Evolutionary conservation across 1,139 yeast genomes (phyloP), one percentile per base, ranked within the genome.

Genomic region (Yamadazyma blattariae): DNA sequence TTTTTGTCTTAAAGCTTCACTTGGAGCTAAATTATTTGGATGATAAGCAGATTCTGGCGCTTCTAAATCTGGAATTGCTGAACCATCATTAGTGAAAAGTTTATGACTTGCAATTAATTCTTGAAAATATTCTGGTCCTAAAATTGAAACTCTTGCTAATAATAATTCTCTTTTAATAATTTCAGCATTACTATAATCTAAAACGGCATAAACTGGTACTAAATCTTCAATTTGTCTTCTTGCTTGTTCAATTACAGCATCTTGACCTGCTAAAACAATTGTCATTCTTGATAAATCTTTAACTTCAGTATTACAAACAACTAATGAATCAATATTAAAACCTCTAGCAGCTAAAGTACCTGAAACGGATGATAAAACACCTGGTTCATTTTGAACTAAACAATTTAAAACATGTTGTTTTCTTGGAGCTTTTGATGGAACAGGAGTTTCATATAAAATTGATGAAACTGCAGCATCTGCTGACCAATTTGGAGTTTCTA

Each of bases 271-370:
- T 53, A 92, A 73, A 22, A 88, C 96, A 54, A 92, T 87, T 10
- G 98, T 92, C 98, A 92, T 92, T 59, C 98, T 78, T 24, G 96
- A 86, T 50, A 92, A 74, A 59, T 92, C 97, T 64, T 84, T 82
- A 43, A 92, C 97, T 61, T 92, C 97, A 23, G 98, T 92, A 67
- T 83, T 87, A 61, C 97, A 90, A 33, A 92, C 98, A 41, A 92
- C 97, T 50, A 92, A 75, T 7, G 97, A 90, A 61, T 92, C 98
- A 56, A 92, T 92, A 66, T 92, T 92, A 77, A 92, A 92, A 10
- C 98, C 98, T 59, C 98, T 78, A 29, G 97, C 97, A 25, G 98
- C 98, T 50, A 92, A 73, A 34, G 96, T 90, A 38, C 97, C 96
- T 4, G 97, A 85, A 32, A 92, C 88, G 38, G 94, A 77, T 31